Evolutionary conservation across 805 yeast genomes (phyloP).

Genomic region (Candida anglica): DNA sequence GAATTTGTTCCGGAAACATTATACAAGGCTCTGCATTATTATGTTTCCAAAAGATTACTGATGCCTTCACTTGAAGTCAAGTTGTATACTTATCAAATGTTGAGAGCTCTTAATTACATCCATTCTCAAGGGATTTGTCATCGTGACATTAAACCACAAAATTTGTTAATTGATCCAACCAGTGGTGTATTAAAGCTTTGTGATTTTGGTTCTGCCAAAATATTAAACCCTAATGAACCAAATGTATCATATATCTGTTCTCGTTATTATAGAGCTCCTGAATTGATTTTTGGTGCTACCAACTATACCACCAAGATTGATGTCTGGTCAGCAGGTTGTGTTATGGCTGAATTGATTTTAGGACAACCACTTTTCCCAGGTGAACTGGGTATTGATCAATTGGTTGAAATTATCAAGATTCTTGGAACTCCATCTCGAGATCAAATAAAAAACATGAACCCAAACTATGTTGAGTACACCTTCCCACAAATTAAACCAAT

Average conservation of each 20-base stretch:
- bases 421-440: slow-evolving; percentile 93
- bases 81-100: slow-evolving; percentile 72
- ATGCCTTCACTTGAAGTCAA: slow-evolving; percentile 92
- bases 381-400: slow-evolving; percentile 94
- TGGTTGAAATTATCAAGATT: slow-evolving; percentile 93
- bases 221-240: slow-evolving; percentile 84
- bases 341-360: slow-evolving; percentile 90
- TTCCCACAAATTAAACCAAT: slow-evolving; percentile 86
- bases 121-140: slow-evolving; percentile 83
- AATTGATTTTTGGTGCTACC: slow-evolving; percentile 93
- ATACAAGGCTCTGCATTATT: slow-evolving; percentile 85
- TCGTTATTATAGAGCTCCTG: slow-evolving; percentile 96
- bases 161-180: slow-evolving; percentile 79
- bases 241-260: slow-evolving; percentile 96
- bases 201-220: slow-evolving; percentile 95
- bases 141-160: slow-evolving; percentile 90
- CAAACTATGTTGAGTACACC: slow-evolving; percentile 94
- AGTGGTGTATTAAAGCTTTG: slow-evolving; percentile 85
- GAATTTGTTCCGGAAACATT: slow-evolving; percentile 96
- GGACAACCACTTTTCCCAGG: slow-evolving; percentile 99
- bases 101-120: slow-evolving; percentile 75
- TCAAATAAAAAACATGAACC: slow-evolving; percentile 91
- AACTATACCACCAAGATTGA: slow-evolving; percentile 96
- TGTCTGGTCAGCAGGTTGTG: slow-evolving; percentile 97
- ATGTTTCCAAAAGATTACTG: slow-evolving; percentile 60